A percentile compares a stretch with the other conserved stretches of the same genome.
phyloP scores from a whole-genome alignment of 2,329 filamentous ascomycete genomes.

The Macrophomina tecta region DNA sequence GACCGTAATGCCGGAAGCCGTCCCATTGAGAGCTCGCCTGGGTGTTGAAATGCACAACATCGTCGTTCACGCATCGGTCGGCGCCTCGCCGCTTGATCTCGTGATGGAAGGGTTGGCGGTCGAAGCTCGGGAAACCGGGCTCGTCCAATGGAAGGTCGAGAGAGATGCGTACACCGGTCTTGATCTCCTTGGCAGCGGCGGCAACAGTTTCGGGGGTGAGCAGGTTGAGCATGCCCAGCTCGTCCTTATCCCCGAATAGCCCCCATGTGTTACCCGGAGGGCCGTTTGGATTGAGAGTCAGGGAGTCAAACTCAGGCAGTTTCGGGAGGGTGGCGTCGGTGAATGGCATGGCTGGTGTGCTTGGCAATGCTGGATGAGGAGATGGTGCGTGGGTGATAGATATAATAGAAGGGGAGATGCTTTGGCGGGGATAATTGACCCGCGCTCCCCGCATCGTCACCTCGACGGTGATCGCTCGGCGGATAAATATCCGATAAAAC shows the following conservation, averaged over 20 bases:
- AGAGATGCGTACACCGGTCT: constrained; percentile 46
- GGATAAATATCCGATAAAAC: constrained; percentile 5
- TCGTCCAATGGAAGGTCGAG: constrained; percentile 51
- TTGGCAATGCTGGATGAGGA: background rate
- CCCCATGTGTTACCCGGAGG: constrained; percentile 64
- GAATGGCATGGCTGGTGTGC: constrained; percentile 1
- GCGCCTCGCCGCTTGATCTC: constrained; percentile 38
- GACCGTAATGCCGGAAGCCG: constrained; percentile 45
- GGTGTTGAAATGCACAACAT: constrained; percentile 46
- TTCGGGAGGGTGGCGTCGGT: constrained; percentile 27
- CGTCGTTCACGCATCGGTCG: constrained; percentile 44
- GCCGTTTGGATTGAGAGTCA: constrained; percentile 58
- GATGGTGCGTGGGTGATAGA: background rate
- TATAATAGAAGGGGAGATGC: background rate
- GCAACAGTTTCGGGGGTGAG: constrained; percentile 56
- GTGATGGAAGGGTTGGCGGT: constrained; percentile 40
- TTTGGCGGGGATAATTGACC: background rate
- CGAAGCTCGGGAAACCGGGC: constrained; percentile 46
- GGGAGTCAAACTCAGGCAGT: constrained; percentile 50
- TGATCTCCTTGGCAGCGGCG: constrained; percentile 54
- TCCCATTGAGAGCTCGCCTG: constrained; percentile 49
- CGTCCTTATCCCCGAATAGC: constrained; percentile 58
- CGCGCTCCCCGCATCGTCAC: background rate
- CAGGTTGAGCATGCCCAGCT: constrained; percentile 62
- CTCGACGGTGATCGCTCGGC: background rate